Evolutionary conservation across 306 rosid species (phyloP), one percentile per base, ranked within the genome.

Genomic region (Astragalus membranaceus): DNA sequence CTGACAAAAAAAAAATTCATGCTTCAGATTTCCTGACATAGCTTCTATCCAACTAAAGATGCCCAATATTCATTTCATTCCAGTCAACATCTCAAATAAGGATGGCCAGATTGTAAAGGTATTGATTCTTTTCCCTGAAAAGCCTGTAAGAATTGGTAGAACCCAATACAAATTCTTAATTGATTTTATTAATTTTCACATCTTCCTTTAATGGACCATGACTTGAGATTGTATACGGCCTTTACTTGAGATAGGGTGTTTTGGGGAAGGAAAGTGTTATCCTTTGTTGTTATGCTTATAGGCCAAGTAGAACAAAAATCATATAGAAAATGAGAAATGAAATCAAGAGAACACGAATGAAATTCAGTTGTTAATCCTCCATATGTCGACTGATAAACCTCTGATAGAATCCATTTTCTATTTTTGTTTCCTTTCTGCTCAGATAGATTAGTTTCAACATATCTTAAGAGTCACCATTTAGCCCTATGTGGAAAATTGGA

Each of bases 61-160:
- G 99, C 99, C 99, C 66, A 94, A 94, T 75, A 76, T 94, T 74
- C 99, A 94, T 78, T 94, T 94, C 88, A 70, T 94, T 57, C 96
- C 99, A 13, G 91, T 87, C 84, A 94, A 87, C 71, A 60, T 94
- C 55, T 84, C 94, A 55, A 87, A 75, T 83, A 87, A 85, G 86
- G 84, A 85, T 11, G 77, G 77, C 75, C 83, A 17, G 53, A 73
- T 94, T 72, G 97, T 94, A 61, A 94, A 94, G 99, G 99, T 91
- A 84, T 33, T 48, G 47, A 44, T 64, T 53, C 49, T 73, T 72
- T 73, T 57, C 47, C 29, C 16, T 13, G 71, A 14, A 42, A 42
- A 16, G 52, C 17, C 70, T 69, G 56, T 36, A 12, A 67, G 65
- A 70, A 37, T 73, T 53, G 15, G 14, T 54, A 61, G 47, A 69